phyloP scores from a whole-genome alignment of 2,329 filamentous ascomycete genomes.

The Ophiostoma sp. region DNA sequence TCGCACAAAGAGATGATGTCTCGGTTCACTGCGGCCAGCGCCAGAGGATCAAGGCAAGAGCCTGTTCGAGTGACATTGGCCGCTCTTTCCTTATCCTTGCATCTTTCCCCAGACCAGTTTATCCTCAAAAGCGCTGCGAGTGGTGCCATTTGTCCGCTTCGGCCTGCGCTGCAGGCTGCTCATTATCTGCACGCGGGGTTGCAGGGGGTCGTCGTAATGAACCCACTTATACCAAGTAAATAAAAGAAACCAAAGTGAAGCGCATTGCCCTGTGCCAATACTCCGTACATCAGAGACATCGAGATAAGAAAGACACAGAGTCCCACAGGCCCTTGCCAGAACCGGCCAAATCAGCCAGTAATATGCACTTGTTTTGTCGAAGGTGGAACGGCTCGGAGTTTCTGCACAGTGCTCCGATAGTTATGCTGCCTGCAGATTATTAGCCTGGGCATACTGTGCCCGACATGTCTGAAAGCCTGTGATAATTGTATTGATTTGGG shows the following conservation, averaged over 20 bases:
- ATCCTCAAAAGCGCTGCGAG: neutral
- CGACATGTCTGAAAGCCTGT: slow-evolving; percentile 4
- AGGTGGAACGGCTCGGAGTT: neutral
- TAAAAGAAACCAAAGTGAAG: neutral
- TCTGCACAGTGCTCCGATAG: slow-evolving; percentile 6
- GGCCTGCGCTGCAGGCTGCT: neutral
- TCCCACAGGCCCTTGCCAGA: neutral
- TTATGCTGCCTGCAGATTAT: neutral
- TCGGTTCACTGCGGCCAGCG: neutral
- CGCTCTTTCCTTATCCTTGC: neutral
- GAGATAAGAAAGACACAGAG: slow-evolving; percentile 1
- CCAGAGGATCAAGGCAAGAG: neutral
- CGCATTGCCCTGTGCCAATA: neutral
- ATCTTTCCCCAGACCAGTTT: neutral
- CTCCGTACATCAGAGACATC: neutral
- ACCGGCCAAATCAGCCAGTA: neutral
- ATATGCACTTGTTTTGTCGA: neutral
- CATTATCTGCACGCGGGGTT: neutral
- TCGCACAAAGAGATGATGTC: neutral
- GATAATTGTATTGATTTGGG: neutral
- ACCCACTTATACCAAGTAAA: neutral
- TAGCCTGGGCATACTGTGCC: neutral
- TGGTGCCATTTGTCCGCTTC: slow-evolving; percentile 2
- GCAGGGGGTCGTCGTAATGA: neutral
- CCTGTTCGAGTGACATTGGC: neutral